Base-by-base conservation (phyloP, 805 yeast species). In the Yamadazyma sp. region DNA sequence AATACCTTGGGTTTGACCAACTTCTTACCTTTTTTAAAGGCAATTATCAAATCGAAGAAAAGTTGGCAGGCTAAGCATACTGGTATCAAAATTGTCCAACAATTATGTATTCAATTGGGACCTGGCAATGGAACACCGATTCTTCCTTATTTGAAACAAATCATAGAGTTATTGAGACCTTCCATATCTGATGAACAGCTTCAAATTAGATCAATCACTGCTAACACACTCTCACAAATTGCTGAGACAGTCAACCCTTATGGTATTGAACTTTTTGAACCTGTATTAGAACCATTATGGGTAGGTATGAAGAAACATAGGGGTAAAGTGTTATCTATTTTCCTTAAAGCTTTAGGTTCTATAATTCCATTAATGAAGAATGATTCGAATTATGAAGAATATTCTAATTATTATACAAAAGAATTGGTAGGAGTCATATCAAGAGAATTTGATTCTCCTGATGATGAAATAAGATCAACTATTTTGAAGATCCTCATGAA, bases 181-280 rank as follows among this genome's bases (percentile, higher is more conserved):
- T 75, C 82, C 0, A 48, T 91, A 12, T 61, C 64, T 0, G 96
- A 87, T 58, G 86, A 80, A 33, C 80, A 82, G 38, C 52, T 76
- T 9, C 78, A 74, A 28, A 83, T 88, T 0, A 65, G 94, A 37
- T 73, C 76, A 2, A 70, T 79, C 9, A 70, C 95, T 0, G 95
- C 95, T 0, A 62, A 70, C 23, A 80, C 96, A 0, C 50, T 89
- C 2, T 65, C 89, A 0, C 73, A 81, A 1, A 57, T 91, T 22
- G 97, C 97, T 0, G 89, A 85, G 32, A 80, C 86, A 6, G 76
- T 87, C 4, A 69, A 76, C 15, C 98, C 98, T 0, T 86, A 83
- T 58, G 98, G 98, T 30, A 82, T 86, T 36, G 96, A 86, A 48
- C 78, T 91, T 0, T 89, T 91, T 54, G 94, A 88, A 48, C 59